Evolutionary conservation across 106 monocot species (phyloP).

Genomic region (Triglochin maritima): DNA sequence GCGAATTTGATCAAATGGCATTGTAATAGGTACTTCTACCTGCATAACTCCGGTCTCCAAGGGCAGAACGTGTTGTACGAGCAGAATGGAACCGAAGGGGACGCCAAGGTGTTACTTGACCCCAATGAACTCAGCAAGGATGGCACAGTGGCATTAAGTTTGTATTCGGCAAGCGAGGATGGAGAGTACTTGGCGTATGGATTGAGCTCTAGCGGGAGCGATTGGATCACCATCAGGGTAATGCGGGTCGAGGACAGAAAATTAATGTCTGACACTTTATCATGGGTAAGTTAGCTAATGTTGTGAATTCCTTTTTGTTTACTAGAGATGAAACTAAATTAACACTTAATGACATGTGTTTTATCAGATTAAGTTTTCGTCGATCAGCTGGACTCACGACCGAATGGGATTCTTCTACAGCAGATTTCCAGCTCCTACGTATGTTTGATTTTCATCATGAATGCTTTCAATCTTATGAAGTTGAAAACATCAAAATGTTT

Average conservation of each 20-base stretch:
- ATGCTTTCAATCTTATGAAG: too few species aligned
- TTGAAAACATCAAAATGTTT: too few species aligned
- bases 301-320: too few species aligned
- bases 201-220: slow-evolving; percentile 64
- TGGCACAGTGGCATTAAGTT: slow-evolving; percentile 54
- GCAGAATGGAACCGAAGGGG: slow-evolving; percentile 42
- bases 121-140: slow-evolving; percentile 73
- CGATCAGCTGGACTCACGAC: slow-evolving; percentile 70
- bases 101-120: slow-evolving; percentile 61
- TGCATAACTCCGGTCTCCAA: slow-evolving; percentile 78
- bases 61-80: slow-evolving; percentile 63
- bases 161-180: slow-evolving; percentile 35
- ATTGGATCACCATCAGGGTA: slow-evolving; percentile 73
- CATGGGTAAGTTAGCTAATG: slow-evolving; percentile 43
- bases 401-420: slow-evolving; percentile 88
- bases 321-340: too few species aligned
- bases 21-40: slow-evolving; percentile 36
- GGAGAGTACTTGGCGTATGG: slow-evolving; percentile 66
- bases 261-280: slow-evolving; percentile 34
- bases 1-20: too few species aligned
- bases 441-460: slow-evolving; percentile 6
- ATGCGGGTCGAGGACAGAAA: slow-evolving; percentile 49
- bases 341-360: background rate
- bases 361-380: slow-evolving; percentile 72
- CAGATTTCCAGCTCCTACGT: slow-evolving; percentile 75